Evolutionary conservation across 345 rosid species (phyloP), one percentile per base, ranked within the genome.

Genomic region (Populus ilicifolia): DNA sequence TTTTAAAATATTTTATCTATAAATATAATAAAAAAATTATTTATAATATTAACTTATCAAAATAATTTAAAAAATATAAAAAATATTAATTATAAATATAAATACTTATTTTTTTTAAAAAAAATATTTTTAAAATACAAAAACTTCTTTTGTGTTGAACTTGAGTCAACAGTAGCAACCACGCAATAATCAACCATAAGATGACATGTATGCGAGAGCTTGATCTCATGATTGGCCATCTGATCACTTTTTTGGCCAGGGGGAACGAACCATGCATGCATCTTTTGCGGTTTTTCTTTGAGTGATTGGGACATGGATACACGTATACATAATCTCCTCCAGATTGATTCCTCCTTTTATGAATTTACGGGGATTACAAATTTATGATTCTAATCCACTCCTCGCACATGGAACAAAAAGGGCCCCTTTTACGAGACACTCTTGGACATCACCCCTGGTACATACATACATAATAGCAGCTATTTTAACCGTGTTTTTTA

Each of bases 301-400:
- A 36, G 71, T 23, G 9, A 61, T 52, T 50, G 77, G 66, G 38
- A 63, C 39, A 33, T 62, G 35, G 21, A 35, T 38, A 59, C 10
- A 23, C 33, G 5, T 36, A 52, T 4, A 52, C 2, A 61, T 75
- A 68, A 70, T 78, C 64, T 23, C 33, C 6, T 17, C 21, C 2
- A 7, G 0, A 46, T 50, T 30, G 36, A 61, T 12, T 3, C 17
- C 65, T 33, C 1, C 48, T 79, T 74, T 30, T 73, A 44, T 75
- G 86, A 88, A 84, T 70, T 84, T 73, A 83, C 79, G 84, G 90
- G 88, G 85, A 33, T 83, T 79, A 77, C 88, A 81, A 8, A 79
- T 84, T 36, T 20, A 20, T 66, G 59, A 82, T 83, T 84, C 77
- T 18, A 71, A 78, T 70, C 69, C 79, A 71, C 73, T 75, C 76